Base-by-base conservation (phyloP, 1,284 basidiomycete genomes). In the Laetiporus sulphureus region DNA sequence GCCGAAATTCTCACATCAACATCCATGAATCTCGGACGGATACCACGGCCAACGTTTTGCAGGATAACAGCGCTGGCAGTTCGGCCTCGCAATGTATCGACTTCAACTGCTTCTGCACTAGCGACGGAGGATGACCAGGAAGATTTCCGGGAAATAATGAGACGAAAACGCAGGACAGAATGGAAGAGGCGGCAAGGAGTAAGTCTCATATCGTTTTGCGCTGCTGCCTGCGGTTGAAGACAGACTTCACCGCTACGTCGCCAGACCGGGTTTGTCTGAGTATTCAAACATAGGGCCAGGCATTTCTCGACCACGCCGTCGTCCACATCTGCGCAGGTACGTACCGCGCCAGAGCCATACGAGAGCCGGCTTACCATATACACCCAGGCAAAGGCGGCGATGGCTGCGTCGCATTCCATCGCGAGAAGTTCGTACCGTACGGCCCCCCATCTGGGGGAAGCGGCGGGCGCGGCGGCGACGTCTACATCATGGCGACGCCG, bases 361-460 rank as follows among this genome's bases (percentile, higher is more conserved):
- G n/a, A n/a, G n/a, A n/a, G n/a, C n/a, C n/a, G n/a, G n/a, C n/a
- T n/a, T 20, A 46, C 46, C 32, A 48, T n/a, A 52, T 42, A 48
- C 40, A 41, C 23, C 20, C 52, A 91, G 88, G 87, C 34, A 82
- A 75, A 57, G 92, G 91, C 18, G 88, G 91, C 0, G 69, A 89
- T 41, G 90, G 91, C 15, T 87, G 88, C 47, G 83, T 83, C 12
- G 86, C 88, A 3, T 91, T 92, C 52, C 80, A 88, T 54, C 79
- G 83, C 45, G 84, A 88, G 65, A 87, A 84, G 57, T 87, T 73
- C 63, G 77, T 77, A 46, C 75, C 82, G 0, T 77, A 79, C 47
- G 91, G 91, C 0, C 89, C 90, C 1, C 89, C 92, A 0, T 90
- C 88, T 8, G 93, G 93, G 1, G 93, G 92, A 1, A 86, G 87